Evolutionary conservation across 1,139 yeast genomes (phyloP).

Genomic region (Protomyces lactucae-debilis): DNA sequence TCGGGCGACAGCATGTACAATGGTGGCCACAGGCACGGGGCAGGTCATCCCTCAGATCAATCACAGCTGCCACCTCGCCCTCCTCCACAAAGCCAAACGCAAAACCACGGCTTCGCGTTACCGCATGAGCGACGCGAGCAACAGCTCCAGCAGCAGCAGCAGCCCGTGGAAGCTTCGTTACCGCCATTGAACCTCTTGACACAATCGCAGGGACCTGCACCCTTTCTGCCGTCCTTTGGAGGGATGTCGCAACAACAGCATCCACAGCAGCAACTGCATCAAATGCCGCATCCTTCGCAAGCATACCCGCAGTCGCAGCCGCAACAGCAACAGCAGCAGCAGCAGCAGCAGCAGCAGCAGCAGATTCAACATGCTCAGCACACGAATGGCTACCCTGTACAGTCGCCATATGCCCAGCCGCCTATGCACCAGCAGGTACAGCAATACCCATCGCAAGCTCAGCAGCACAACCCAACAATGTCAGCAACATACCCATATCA

Average conservation of each 20-base stretch:
- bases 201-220: not conserved
- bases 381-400: not conserved
- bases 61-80: not conserved
- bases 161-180: not conserved
- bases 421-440: not conserved
- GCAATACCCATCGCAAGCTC: constrained; percentile 2
- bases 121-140: not conserved
- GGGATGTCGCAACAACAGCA: not conserved
- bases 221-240: not conserved
- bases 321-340: too few species aligned
- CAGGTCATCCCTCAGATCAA: not conserved
- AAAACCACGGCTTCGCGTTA: not conserved
- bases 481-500: not conserved
- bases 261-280: not conserved
- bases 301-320: not conserved
- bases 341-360: too few species aligned
- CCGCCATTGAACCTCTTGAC: not conserved
- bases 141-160: not conserved
- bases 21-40: not conserved
- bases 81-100: not conserved
- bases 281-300: not conserved
- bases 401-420: not conserved
- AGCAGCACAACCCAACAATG: not conserved
- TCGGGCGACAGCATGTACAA: not conserved
- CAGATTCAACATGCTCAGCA: not conserved